Conservation (phyloP, 306 rosid species). For the Medicago ruthenica region DNA sequence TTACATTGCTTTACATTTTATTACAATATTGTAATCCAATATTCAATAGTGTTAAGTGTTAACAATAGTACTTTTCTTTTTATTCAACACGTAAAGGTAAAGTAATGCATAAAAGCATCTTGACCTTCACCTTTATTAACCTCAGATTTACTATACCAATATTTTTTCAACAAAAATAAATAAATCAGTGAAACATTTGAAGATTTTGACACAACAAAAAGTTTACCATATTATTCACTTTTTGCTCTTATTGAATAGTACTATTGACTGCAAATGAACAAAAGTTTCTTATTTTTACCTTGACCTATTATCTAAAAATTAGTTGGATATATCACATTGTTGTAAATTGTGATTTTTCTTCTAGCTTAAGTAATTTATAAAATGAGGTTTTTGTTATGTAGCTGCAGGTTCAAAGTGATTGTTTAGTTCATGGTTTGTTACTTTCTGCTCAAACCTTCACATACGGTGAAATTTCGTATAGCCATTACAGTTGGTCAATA, state of each 20-base stretch:
- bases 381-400: slow-evolving; percentile 8
- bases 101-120: slow-evolving; percentile 65
- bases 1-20: slow-evolving; percentile 37
- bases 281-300: slow-evolving; percentile 42
- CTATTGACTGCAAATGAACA: slow-evolving; percentile 26
- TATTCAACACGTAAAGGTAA: slow-evolving; percentile 71
- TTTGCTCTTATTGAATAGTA: slow-evolving; percentile 27
- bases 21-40: slow-evolving; percentile 45
- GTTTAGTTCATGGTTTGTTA: slow-evolving; percentile 9
- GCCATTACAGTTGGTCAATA: too few relatives aligned
- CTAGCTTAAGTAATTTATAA: not conserved
- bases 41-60: slow-evolving; percentile 37
- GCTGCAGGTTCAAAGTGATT: slow-evolving; percentile 29
- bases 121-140: slow-evolving; percentile 65
- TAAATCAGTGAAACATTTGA: not conserved
- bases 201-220: slow-evolving; percentile 22
- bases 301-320: slow-evolving; percentile 32
- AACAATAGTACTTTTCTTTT: slow-evolving; percentile 52
- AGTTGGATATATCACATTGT: slow-evolving; percentile 4
- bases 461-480: too few relatives aligned
- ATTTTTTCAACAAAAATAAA: not conserved
- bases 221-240: slow-evolving; percentile 27
- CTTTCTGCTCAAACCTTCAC: not conserved
- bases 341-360: slow-evolving; percentile 2
- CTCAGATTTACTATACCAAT: slow-evolving; percentile 35